These are phyloP conservation scores for Sinapis alba DNA, from an alignment of 441 rosid genomes.

Conservation along the genomic window DNA sequence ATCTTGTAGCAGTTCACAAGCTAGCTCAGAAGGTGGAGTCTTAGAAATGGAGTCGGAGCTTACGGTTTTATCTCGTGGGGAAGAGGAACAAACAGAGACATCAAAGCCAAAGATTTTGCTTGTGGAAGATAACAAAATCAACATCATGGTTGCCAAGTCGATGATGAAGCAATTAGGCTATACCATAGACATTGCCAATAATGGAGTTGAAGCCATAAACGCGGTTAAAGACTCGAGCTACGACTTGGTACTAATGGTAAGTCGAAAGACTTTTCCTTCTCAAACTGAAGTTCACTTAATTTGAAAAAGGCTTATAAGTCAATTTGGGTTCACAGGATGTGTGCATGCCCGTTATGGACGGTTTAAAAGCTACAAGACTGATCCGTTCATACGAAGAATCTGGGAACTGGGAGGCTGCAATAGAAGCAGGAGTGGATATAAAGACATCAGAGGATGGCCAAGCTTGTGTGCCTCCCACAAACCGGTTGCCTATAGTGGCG, in stretches of 20 bases:
- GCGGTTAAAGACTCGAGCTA: slow-evolving; percentile 56
- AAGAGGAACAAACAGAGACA: slow-evolving; percentile 42
- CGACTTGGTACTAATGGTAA: slow-evolving; percentile 89
- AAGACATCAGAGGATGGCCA: slow-evolving; percentile 22
- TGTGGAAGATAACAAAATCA: slow-evolving; percentile 91
- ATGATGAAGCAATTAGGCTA: slow-evolving; percentile 94
- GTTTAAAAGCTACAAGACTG: slow-evolving; percentile 85
- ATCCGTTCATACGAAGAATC: slow-evolving; percentile 88
- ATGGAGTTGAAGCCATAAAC: slow-evolving; percentile 85
- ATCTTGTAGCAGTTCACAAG: slow-evolving; percentile 39
- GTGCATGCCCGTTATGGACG: slow-evolving; percentile 94
- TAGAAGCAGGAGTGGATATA: slow-evolving; percentile 64
- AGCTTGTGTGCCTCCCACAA: slow-evolving; percentile 27
- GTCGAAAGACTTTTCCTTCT: neutral
- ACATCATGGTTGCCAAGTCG: slow-evolving; percentile 75
- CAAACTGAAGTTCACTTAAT: slow-evolving; percentile 24
- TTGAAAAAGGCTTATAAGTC: slow-evolving; percentile 60
- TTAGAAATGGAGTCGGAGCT: slow-evolving; percentile 41
- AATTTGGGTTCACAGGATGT: slow-evolving; percentile 68
- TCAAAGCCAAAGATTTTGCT: slow-evolving; percentile 81
- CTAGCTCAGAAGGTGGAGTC: slow-evolving; percentile 39
- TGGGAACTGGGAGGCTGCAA: slow-evolving; percentile 86
- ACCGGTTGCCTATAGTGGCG: slow-evolving; percentile 78
- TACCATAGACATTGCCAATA: slow-evolving; percentile 69
- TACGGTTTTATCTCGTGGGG: slow-evolving; percentile 36